These are phyloP conservation scores for Pichia thaimueangensis DNA, from an alignment of 805 yeast species.

Conservation along the genomic window DNA sequence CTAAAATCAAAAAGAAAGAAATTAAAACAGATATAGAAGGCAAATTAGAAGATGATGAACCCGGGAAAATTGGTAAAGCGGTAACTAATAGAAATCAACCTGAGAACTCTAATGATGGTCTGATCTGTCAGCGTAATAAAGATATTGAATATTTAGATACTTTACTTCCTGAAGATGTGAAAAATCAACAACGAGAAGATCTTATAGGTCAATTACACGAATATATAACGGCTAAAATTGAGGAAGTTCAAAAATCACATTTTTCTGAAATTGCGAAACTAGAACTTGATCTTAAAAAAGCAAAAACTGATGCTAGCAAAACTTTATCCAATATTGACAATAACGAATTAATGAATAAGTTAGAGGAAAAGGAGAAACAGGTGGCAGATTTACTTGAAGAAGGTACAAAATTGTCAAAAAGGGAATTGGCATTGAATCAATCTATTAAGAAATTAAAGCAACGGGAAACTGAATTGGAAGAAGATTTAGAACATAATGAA, in stretches of 20 bases:
- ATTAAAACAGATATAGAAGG: too few relatives aligned
- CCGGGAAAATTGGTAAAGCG: too few relatives aligned
- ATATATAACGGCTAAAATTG: background rate
- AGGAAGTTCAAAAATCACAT: constrained; percentile 1
- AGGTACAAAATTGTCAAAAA: constrained; percentile 65
- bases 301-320: background rate
- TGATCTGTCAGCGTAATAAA: background rate
- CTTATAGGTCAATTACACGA: background rate
- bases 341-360: constrained; percentile 21
- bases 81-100: background rate
- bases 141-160: background rate
- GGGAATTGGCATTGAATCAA: constrained; percentile 63
- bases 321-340: background rate
- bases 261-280: constrained; percentile 2
- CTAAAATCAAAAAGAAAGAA: too few relatives aligned
- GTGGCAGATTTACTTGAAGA: constrained; percentile 65
- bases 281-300: background rate
- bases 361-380: constrained; percentile 48
- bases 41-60: too few relatives aligned
- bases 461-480: constrained; percentile 34
- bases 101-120: background rate
- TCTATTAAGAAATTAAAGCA: constrained; percentile 57
- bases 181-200: background rate
- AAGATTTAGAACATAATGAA: constrained; percentile 27
- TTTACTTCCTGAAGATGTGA: background rate